Evolutionary conservation across 2,329 filamentous ascomycete species (phyloP), one percentile per base, ranked within the genome.

Genomic region (Rhexocercosporidium sp.): DNA sequence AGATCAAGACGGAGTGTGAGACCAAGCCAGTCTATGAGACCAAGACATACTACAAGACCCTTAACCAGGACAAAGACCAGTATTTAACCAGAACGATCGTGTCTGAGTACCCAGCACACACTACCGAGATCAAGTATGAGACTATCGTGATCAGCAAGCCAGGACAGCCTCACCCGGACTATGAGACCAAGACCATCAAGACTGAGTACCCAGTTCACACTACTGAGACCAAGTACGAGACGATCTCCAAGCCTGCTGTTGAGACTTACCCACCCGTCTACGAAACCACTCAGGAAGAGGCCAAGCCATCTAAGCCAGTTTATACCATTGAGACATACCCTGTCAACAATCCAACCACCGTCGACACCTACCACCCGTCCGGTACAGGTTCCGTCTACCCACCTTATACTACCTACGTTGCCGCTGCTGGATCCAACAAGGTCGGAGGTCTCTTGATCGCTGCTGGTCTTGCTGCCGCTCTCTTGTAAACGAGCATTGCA

Each of bases 371-470:
- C n/a, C n/a, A 12, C 8, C 53, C 53, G 5, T 14, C 22, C n/a
- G 53, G n/a, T 20, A 39, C 53, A 7, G 53, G 53, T 39, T 29
- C 47, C 12, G 53, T 34, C 11, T 39, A 20, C 11, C 53, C 53
- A 46, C 44, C 44, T 3, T 46, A 46, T 18, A 18, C 18, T 18
- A 46, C 44, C n/a, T 46, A 39, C 31, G 39, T n/a, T 20, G 53
- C 31, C n/a, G 53, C 53, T 1, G 53, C 53, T 57, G 53, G 29
- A 20, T 57, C 53, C 34, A 57, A 57, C 31, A 57, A 57, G 31
- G 53, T 57, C 31, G 53, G 53, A 22, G 53, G 53, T 16, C 34
- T 57, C 53, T n/a, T 57, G 16, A 6, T 57, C 3, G 53, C n/a
- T 25, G 53, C 53, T 39, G 34, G 53, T 39, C n/a, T 57, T 25